Conservation (phyloP, 2,329 filamentous ascomycete genomes). For the Coniochaeta hoffmannii region DNA sequence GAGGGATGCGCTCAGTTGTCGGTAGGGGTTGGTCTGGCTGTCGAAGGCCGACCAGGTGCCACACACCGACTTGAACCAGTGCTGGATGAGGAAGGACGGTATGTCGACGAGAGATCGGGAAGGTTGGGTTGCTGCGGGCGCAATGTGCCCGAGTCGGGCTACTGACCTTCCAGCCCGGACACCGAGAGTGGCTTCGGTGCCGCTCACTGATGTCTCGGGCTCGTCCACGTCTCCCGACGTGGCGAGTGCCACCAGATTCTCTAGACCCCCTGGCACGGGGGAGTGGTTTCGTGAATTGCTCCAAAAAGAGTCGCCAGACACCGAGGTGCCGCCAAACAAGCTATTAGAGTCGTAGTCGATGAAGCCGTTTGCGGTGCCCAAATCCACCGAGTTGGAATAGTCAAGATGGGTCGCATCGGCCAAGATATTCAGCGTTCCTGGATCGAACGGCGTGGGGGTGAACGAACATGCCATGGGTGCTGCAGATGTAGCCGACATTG, state of each 20-base stretch:
- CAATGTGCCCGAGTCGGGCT: not conserved
- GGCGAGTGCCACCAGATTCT: not conserved
- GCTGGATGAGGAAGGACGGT: slow-evolving; percentile 19
- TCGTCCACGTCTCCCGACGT: not conserved
- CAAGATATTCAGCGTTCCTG: not conserved
- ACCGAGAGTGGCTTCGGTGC: not conserved
- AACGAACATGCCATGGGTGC: not conserved
- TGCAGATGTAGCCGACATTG: not conserved
- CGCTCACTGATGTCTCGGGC: not conserved
- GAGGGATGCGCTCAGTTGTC: slow-evolving; percentile 14
- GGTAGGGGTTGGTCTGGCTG: slow-evolving; percentile 17
- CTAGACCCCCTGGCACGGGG: not conserved
- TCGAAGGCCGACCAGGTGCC: slow-evolving; percentile 19
- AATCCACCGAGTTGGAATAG: not conserved
- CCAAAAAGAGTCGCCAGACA: not conserved
- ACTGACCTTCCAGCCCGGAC: slow-evolving; percentile 1
- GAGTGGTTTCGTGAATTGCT: not conserved
- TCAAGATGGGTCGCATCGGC: not conserved
- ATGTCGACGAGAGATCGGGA: slow-evolving; percentile 16
- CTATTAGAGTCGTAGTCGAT: not conserved
- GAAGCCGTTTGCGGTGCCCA: not conserved
- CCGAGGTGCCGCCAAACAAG: not conserved
- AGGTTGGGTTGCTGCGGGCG: slow-evolving; percentile 2
- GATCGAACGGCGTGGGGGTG: not conserved
- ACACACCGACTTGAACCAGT: slow-evolving; percentile 23